Evolutionary conservation across 352 stramenopile species (phyloP).

Genomic region (Pythium apleroticum): DNA sequence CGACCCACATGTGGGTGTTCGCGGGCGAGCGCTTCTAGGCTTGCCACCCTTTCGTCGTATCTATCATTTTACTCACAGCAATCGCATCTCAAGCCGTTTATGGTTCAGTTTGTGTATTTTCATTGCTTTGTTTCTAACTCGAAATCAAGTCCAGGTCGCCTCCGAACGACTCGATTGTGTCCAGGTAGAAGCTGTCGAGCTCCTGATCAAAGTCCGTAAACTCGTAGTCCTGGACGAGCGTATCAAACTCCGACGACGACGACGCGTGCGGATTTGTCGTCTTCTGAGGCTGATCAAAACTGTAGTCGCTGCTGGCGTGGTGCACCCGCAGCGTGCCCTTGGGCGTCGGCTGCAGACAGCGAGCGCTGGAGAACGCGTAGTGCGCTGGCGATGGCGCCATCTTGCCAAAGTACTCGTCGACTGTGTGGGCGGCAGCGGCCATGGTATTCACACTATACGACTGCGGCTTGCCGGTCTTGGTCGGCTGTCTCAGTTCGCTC

Average conservation of each 20-base stretch:
- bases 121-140: constrained; percentile 33
- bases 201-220: constrained; percentile 82
- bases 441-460: constrained; percentile 14
- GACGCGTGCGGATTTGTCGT: constrained; percentile 7
- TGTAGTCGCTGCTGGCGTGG: constrained; percentile 26
- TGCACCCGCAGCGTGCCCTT: constrained; percentile 32
- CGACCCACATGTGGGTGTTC: constrained; percentile 24
- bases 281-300: constrained; percentile 43
- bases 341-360: constrained; percentile 30
- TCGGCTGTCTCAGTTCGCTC: neutral
- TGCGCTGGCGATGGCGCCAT: constrained; percentile 30
- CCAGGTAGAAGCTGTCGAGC: constrained; percentile 80
- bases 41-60: neutral
- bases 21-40: neutral
- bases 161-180: constrained; percentile 63
- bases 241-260: constrained; percentile 61
- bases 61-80: too few species aligned
- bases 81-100: too few species aligned
- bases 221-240: constrained; percentile 73
- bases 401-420: constrained; percentile 62
- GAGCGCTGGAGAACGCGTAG: constrained; percentile 8
- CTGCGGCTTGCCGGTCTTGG: constrained; percentile 11
- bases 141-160: constrained; percentile 64
- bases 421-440: constrained; percentile 29
- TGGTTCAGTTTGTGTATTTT: constrained; percentile 2